These are phyloP conservation scores for Tremella mesenterica DNA, from an alignment of 768 basidiomycete genomes.

Conservation along the genomic window DNA sequence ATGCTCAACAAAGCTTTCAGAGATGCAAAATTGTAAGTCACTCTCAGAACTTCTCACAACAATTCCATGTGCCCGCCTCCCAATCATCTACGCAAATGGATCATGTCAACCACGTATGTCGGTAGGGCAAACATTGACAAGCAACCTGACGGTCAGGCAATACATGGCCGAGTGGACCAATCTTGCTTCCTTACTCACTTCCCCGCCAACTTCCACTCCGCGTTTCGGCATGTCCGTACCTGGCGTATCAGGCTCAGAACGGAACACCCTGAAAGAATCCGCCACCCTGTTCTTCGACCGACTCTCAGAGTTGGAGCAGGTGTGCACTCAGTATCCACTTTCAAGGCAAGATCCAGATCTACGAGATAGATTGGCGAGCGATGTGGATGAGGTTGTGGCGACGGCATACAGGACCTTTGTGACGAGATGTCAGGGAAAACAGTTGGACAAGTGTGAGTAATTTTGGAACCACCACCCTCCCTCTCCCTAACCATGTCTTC, in stretches of 20 bases:
- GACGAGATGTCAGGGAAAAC: conserved; percentile 26
- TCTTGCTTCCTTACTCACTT: conserved; percentile 16
- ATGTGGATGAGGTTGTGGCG: conserved; percentile 26
- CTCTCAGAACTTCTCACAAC: background rate
- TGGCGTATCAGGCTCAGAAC: conserved; percentile 16
- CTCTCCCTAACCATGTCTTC: too few relatives aligned
- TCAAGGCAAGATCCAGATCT: conserved; percentile 38
- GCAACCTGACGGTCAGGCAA: conserved; percentile 13
- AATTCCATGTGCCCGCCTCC: too few relatives aligned
- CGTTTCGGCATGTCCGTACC: conserved; percentile 26
- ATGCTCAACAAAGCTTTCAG: conserved; percentile 39
- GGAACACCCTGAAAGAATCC: conserved; percentile 35
- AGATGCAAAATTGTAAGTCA: conserved; percentile 32
- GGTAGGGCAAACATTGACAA: too few relatives aligned
- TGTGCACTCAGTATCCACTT: conserved; percentile 27
- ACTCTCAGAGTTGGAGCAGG: conserved; percentile 31
- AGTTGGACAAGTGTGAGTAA: conserved; percentile 40
- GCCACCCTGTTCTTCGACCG: conserved; percentile 33
- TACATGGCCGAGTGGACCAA: conserved; percentile 30
- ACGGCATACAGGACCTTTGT: conserved; percentile 27
- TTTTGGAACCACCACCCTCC: too few relatives aligned
- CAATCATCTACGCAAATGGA: too few relatives aligned
- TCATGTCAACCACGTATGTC: too few relatives aligned
- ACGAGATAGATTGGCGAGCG: conserved; percentile 25
- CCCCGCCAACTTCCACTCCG: conserved; percentile 14